Evolutionary conservation across 2,329 filamentous ascomycete genomes (phyloP).

Genomic region (Penicillium paneum): DNA sequence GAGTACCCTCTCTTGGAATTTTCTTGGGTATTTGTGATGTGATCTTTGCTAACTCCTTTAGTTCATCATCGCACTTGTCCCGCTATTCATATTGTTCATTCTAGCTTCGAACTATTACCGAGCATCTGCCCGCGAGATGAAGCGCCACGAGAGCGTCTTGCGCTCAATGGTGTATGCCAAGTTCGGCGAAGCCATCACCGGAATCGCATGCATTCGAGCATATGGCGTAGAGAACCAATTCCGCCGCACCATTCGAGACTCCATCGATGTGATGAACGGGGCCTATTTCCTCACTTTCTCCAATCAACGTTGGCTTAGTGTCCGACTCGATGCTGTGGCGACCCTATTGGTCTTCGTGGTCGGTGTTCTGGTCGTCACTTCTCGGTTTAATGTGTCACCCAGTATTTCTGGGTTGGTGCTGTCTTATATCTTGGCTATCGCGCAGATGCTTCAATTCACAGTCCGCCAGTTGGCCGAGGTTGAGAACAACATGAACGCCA

Average conservation of each 20-base stretch:
- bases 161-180: slow-evolving; percentile 85
- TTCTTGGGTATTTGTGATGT: not conserved
- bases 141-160: slow-evolving; percentile 86
- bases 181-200: slow-evolving; percentile 80
- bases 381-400: slow-evolving; percentile 78
- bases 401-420: slow-evolving; percentile 84
- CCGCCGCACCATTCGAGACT: slow-evolving; percentile 61
- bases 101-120: slow-evolving; percentile 85
- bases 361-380: slow-evolving; percentile 87
- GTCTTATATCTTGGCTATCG: slow-evolving; percentile 88
- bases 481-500: slow-evolving; percentile 97
- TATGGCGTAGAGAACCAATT: slow-evolving; percentile 81
- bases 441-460: slow-evolving; percentile 94
- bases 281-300: slow-evolving; percentile 95
- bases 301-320: slow-evolving; percentile 89
- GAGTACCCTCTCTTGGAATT: slow-evolving; percentile 13
- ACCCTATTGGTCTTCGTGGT: slow-evolving; percentile 81
- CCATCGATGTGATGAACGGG: slow-evolving; percentile 87
- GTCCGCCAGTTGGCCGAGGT: slow-evolving; percentile 92
- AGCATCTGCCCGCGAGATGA: slow-evolving; percentile 86
- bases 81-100: slow-evolving; percentile 72
- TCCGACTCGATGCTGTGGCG: slow-evolving; percentile 80
- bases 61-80: slow-evolving; percentile 68
- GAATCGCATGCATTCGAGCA: slow-evolving; percentile 76
- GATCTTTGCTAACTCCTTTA: slow-evolving; percentile 14